Base-by-base conservation (phyloP, 805 yeast genomes). In the Pichia gijzeniarum region DNA sequence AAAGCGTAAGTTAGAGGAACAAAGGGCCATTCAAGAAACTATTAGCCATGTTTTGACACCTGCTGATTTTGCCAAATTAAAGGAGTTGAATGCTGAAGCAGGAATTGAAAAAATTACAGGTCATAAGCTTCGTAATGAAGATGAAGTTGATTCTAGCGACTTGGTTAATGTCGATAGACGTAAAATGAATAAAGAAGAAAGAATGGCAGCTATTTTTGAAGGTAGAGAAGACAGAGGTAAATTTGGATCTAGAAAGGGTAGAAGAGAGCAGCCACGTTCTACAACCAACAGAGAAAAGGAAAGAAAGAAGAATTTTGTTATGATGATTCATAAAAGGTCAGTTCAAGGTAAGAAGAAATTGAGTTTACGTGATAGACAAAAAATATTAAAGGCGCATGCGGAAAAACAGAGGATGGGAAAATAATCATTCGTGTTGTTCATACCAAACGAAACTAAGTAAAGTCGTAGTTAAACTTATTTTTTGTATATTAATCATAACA, bases 261-360 rank as follows among this genome's bases (percentile, higher is more conserved):
- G 82, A 66, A 71, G 81, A 60, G 78, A 79, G 49, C 83, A 80
- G 20, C 75, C 76, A 45, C 97, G 84, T 62, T 86, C 95, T 25
- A 90, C 98, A 10, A 93, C 99, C 2, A 93, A 93, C 65, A 80
- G 80, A 67, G 97, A 95, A 68, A 93, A 93, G 78, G 95, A 89
- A 20, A 78, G 98, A 66, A 88, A 88, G 88, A 93, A 93, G 96
- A 93, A 93, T 69, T 93, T 89, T 62, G 91, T 93, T 62, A 93
- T 93, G 99, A 86, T 86, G 91, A 86, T 93, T 56, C 99, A 93
- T 68, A 93, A 91, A 71, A 80, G 80, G 58, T 81, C 86, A 41
- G 98, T 93, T 34, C 95, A 86, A 66, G 98, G 98, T 52, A 93
- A 93, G 67, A 90, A 84, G 52, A 85, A 82, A 69, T 73, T 84